Base-by-base conservation (phyloP, 257 asterid genomes). In the Hygrophila difformis region DNA sequence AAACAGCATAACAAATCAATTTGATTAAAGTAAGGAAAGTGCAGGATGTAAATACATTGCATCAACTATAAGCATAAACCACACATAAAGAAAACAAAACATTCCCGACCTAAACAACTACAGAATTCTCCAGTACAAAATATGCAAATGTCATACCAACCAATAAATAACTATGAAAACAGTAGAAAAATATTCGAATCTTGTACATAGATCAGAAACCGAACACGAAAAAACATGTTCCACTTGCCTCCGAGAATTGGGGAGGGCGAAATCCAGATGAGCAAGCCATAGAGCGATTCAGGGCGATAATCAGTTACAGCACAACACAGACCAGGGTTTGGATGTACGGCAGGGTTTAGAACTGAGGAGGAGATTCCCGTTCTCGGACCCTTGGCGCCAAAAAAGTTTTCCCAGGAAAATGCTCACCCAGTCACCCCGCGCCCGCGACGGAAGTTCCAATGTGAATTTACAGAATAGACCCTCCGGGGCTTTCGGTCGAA, bases 211-310 rank as follows among this genome's bases (percentile, higher is more conserved):
- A 31, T 19, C 40, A 17, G 18, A 40, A 53, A 47, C 29, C 4
- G 11, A 39, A 50, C 15, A 1, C 4, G 5, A 26, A 51, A n/a
- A 7, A 6, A 10, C 38, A 8, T 26, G 20, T 4, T 5, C 23
- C 21, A 8, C 35, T 55, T 22, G 71, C 92, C 86, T 80, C 92
- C 1, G 92, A 80, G 65, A 80, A 80, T 19, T 70, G 83, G 24
- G 86, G 83, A 47, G 71, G 81, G 18, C 86, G 86, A 55, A 73
- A 69, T 17, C 68, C 86, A n/a, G 64, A 14, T 34, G 68, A 46
- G 71, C 48, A 63, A 38, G 35, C 61, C 86, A 80, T 76, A 9
- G 54, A 44, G 12, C 12, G 10, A 33, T 4, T 10, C 12, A 9
- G 12, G 37, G 37, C 12, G 10, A 33, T 33, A 33, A 33, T 33